Evolutionary conservation across 495 filamentous ascomycete species (phyloP), one percentile per base, ranked within the genome.

Genomic region (Hypoxylon cercidicola): DNA sequence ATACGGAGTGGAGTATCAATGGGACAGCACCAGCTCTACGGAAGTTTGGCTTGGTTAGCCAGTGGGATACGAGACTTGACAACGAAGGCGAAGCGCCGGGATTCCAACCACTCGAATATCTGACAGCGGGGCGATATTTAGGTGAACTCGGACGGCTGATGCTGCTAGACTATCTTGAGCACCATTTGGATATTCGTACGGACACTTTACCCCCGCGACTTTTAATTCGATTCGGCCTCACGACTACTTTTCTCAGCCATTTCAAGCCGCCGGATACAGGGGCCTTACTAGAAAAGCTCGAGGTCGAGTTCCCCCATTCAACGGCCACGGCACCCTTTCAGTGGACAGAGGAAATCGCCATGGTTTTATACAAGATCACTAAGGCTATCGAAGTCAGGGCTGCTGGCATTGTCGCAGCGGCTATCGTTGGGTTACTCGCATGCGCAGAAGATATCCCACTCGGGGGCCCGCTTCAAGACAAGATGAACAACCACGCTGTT

Each of bases 91-190:
- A 90, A 68, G 82, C 82, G 0, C 90, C 91, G 0, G 92, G 91
- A 0, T 94, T 94, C 68, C 90, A 93, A 69, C 92, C 92, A 1
- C 88, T 94, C 54, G 92, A 96, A 75, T 93, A 93, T 72, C 92
- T 96, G 90, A 93, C 90, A 1, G 85, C 89, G 15, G 92, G 92
- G 0, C 83, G 91, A 15, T 96, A 96, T 70, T 82, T 96, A 13
- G 92, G 92, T 44, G 92, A 94, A 78, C 81, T 96, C n/a, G 88
- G 87, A 21, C 84, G 92, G 9, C 70, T 93, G 5, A 86, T 92
- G 18, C 81, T 90, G 40, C 75, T 88, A 28, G 90, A 93, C 62
- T 88, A 89, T 56, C 77, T 92, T 21, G 79, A 78, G 1, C 81
- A 80, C 18, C 64, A 81, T 8, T 61, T 79, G 9, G 69, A 74